Evolutionary conservation across 495 filamentous ascomycete genomes (phyloP), one percentile per base, ranked within the genome.

Genomic region (Penicillium goetzii): DNA sequence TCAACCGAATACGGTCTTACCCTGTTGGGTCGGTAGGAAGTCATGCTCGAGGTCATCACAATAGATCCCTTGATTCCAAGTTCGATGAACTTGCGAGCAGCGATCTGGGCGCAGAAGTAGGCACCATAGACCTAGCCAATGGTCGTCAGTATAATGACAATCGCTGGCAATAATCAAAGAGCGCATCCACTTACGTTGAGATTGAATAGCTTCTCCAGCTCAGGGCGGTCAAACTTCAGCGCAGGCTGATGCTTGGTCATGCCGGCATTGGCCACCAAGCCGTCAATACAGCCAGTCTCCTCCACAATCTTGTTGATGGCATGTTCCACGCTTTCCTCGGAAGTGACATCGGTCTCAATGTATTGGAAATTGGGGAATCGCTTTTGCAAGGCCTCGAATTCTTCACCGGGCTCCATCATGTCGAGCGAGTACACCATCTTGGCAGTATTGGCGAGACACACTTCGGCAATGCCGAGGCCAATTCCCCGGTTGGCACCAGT

Each of bases 191-290:
- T 56, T n/a, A 76, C 79, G 62, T 80, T 80, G n/a, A 82, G 71
- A 14, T 74, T 72, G 60, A 79, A 80, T 25, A 80, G 58, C 55
- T 76, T 72, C 55, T 81, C 73, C 21, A 80, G 56, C 52, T 81
- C 63, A 12, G 68, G 63, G 7, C 74, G 70, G 2, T 68, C 71
- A 61, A 81, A 80, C 30, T 80, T 65, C 11, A 80, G 66, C 6
- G 79, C 78, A 7, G 77, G 78, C 53, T 80, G 78, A 50, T 80
- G 79, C 60, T 80, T 80, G 38, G 79, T 80, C 74, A 79, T 78
- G 19, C 79, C 79, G 4, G 79, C 76, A 57, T 78, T 78, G 63
- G 73, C 73, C 4, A 79, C 69, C 54, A 78, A 58, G 11, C 75
- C 75, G 43, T 78, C 74, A 21, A 79, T 72, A 1, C 71, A 63